phyloP scores from a whole-genome alignment of 139 green algal genomes.

The Dunaliella primolecta region DNA sequence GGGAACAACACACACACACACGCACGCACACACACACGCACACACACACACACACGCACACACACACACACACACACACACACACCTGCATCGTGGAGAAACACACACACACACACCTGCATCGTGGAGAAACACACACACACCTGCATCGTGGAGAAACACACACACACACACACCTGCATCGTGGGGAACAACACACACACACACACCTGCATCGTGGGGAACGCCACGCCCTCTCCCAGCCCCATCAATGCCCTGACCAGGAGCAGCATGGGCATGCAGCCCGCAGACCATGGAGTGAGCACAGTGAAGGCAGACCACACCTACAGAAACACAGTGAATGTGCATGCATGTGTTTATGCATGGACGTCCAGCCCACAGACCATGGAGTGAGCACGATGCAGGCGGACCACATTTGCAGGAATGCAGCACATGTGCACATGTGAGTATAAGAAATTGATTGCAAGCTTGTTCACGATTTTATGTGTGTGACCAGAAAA shows the following conservation, averaged over 20 bases:
- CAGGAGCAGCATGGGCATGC: constrained; percentile 37
- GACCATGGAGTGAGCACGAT: constrained; percentile 70
- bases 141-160: no score
- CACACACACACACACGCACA: no score
- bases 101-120: no score
- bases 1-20: no score
- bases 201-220: constrained; percentile 71
- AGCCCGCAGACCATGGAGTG: constrained; percentile 59
- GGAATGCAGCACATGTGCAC: background rate
- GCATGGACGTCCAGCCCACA: constrained; percentile 35
- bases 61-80: no score
- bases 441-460: background rate
- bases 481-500: no score
- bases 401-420: constrained; percentile 64
- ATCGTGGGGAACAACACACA: no score
- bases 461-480: background rate
- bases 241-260: constrained; percentile 63
- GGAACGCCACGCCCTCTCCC: constrained; percentile 80
- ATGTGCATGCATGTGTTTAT: background rate
- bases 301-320: constrained; percentile 77
- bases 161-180: no score
- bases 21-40: no score
- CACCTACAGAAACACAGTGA: constrained; percentile 5
- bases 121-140: no score
- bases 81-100: no score